Evolutionary conservation across 2,329 filamentous ascomycete genomes (phyloP), one percentile per base, ranked within the genome.

Genomic region (Apiospora aurea): DNA sequence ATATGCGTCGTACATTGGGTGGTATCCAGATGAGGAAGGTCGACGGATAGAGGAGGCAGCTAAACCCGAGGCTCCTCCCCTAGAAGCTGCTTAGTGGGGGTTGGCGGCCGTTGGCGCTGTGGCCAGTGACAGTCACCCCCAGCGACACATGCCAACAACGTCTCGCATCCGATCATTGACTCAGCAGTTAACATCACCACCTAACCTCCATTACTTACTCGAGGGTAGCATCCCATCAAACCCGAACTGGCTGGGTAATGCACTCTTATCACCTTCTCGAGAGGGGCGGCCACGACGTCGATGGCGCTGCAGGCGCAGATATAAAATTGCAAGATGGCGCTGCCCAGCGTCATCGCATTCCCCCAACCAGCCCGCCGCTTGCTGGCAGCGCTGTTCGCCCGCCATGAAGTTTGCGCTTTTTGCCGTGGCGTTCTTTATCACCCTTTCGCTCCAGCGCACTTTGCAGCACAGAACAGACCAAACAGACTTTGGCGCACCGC

Each of bases 401-500:
- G 10, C 24, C 66, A 68, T 68, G 66, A 46, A 46, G 66, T 21
- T 18, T 21, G 43, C 29, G 14, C 66, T 68, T 51, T 16, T 69
- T 11, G 68, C 68, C 11, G 68, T 69, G 18, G 34, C 24, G 5
- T 13, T 57, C 10, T 69, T 69, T 8, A 21, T n/a, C 4, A 43
- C 68, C 4, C 38, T 51, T 14, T 69, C 68, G 21, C 11, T 57
- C 16, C 68, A 69, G 47, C 68, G 68, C 18, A 38, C 26, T 41
- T 21, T 24, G 18, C 2, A 16, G 16, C 18, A 44, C n/a, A 38
- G 46, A 34, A 38, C 34, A 38, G 11, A 41, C n/a, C 2, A 41
- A n/a, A 8, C 29, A 10, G 47, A 41, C 47, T 69, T 69, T 29
- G 34, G 51, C 21, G 53, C 53, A 0, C 79, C 79, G 8, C 76